Conservation (phyloP, 768 basidiomycete species). For the Lactarius quietus region DNA sequence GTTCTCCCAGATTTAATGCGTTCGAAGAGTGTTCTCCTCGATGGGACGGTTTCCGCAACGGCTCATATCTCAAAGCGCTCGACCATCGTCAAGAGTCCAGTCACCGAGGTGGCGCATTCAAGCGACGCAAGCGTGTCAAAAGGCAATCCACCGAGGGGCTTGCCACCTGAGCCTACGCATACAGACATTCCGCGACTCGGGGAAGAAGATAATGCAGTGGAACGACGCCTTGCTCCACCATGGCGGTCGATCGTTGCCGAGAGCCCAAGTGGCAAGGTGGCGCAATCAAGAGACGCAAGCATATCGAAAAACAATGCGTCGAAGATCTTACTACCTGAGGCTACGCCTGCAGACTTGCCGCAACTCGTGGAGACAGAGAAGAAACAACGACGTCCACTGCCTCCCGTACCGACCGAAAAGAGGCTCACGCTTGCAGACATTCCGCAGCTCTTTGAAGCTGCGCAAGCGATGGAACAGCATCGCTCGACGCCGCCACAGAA, state of each 20-base stretch:
- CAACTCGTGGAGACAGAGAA: neutral
- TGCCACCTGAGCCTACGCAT: neutral
- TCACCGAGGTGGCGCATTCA: slow-evolving; percentile 79
- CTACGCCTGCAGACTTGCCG: neutral
- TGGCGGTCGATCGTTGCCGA: slow-evolving; percentile 92
- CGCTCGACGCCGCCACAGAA: slow-evolving; percentile 75
- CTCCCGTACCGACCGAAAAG: slow-evolving; percentile 42
- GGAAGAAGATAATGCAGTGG: neutral
- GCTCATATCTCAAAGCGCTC: slow-evolving; percentile 90
- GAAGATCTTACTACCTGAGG: neutral
- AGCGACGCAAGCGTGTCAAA: slow-evolving; percentile 51
- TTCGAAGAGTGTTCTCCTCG: slow-evolving; percentile 89
- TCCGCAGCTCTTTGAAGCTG: slow-evolving; percentile 86
- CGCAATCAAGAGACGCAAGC: slow-evolving; percentile 62
- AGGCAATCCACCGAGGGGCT: slow-evolving; percentile 19
- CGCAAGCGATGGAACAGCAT: slow-evolving; percentile 85
- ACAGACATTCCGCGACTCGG: neutral
- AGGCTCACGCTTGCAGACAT: slow-evolving; percentile 92
- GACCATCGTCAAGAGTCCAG: slow-evolving; percentile 91
- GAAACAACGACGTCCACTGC: neutral
- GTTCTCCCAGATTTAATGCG: slow-evolving; percentile 88
- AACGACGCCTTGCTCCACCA: neutral
- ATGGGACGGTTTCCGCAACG: slow-evolving; percentile 82
- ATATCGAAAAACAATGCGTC: slow-evolving; percentile 36
- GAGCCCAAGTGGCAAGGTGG: slow-evolving; percentile 84